Percentiles rank a stretch among this genome's conserved stretches.
Conservation (phyloP, 2,329 filamentous ascomycete genomes). For the Akanthomyces lecanii region DNA sequence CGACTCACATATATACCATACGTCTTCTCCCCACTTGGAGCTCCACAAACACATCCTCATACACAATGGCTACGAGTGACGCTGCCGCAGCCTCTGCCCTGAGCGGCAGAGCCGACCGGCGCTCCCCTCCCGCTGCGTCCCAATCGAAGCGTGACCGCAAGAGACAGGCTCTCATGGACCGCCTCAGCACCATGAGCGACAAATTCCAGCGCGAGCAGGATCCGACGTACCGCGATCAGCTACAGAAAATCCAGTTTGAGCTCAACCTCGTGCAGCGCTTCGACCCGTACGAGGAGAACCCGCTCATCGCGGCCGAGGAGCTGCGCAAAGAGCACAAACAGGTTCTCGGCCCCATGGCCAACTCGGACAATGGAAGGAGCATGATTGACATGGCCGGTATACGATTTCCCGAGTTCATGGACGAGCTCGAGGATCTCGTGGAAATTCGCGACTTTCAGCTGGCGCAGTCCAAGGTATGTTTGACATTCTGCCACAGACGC, state of each 20-base stretch:
- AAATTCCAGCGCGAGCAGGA: slow-evolving; percentile 79
- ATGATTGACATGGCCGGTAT: slow-evolving; percentile 73
- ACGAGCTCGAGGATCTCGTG: slow-evolving; percentile 81
- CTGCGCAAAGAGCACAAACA: slow-evolving; percentile 54
- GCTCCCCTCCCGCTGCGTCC: slow-evolving; percentile 35
- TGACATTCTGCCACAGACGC: background rate
- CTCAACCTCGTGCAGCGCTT: slow-evolving; percentile 81
- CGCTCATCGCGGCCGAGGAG: slow-evolving; percentile 67
- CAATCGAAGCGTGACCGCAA: slow-evolving; percentile 87
- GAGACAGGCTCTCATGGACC: slow-evolving; percentile 75
- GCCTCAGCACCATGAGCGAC: slow-evolving; percentile 69
- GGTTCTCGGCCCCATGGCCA: slow-evolving; percentile 36
- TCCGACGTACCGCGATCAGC: slow-evolving; percentile 78
- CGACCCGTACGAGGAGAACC: slow-evolving; percentile 69
- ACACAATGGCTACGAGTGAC: slow-evolving; percentile 39
- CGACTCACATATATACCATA: background rate
- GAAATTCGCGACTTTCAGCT: slow-evolving; percentile 83
- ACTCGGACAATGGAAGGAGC: slow-evolving; percentile 46
- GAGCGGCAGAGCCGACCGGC: slow-evolving; percentile 32
- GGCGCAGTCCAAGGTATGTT: slow-evolving; percentile 71
- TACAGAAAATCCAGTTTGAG: slow-evolving; percentile 88
- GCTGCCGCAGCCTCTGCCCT: slow-evolving; percentile 30
- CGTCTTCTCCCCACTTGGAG: background rate
- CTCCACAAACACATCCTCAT: background rate
- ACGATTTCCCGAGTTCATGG: slow-evolving; percentile 79